A percentile compares a stretch with the other conserved stretches of the same genome.
phyloP scores from a whole-genome alignment of 78 protist genomes.

The Dictyostelium capitatum region DNA sequence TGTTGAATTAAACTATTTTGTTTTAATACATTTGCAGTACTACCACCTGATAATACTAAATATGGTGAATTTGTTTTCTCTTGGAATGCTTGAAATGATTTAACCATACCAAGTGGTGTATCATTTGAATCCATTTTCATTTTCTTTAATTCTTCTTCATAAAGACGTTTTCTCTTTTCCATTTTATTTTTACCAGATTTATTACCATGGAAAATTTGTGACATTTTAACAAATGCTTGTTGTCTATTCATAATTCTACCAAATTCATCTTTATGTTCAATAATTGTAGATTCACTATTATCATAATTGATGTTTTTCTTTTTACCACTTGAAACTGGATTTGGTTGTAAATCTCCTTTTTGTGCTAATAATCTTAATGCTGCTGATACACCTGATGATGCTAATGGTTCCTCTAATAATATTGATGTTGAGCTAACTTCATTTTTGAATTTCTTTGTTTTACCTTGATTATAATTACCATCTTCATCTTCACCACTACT shows the following conservation, averaged over 20 bases:
- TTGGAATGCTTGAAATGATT: constrained; percentile 53
- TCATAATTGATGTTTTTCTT: constrained; percentile 41
- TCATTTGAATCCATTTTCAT: constrained; percentile 59
- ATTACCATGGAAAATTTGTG: constrained; percentile 70
- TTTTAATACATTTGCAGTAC: background rate
- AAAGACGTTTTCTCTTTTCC: constrained; percentile 30
- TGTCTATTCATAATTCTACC: constrained; percentile 47
- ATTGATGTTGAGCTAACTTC: background rate
- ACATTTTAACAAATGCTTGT: constrained; percentile 29
- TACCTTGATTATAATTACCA: background rate
- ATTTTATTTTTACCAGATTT: constrained; percentile 56
- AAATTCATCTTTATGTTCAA: constrained; percentile 67
- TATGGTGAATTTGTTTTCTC: constrained; percentile 26
- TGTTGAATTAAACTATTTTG: background rate
- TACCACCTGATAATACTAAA: constrained; percentile 42
- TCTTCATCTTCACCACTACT: constrained; percentile 19
- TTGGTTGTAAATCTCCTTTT: constrained; percentile 62
- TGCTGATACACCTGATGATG: constrained; percentile 58
- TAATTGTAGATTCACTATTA: constrained; percentile 20
- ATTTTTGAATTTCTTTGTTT: background rate
- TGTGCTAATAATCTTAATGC: constrained; percentile 49
- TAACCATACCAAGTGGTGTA: constrained; percentile 33
- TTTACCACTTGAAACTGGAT: background rate
- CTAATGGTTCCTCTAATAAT: constrained; percentile 68
- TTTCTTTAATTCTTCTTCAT: constrained; percentile 43